Base-by-base conservation (phyloP, 352 stramenopile genomes). In the Peronospora belbahrii region DNA sequence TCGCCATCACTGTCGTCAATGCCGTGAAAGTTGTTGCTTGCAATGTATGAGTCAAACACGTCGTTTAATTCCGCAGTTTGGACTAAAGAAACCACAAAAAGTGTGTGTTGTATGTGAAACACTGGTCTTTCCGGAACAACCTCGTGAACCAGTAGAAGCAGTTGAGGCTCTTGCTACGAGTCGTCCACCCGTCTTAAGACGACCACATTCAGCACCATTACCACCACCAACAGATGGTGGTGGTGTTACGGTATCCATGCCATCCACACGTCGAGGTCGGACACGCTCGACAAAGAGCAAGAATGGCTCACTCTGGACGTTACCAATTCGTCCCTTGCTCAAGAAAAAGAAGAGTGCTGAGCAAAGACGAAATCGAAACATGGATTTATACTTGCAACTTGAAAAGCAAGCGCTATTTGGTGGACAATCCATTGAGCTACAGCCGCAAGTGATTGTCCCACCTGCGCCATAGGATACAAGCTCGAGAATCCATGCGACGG, bases 1-100 rank as follows among this genome's bases (percentile, higher is more conserved):
- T 41, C 75, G 75, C n/a, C 63, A 85, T 43, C 75, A 87, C 56
- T 87, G 75, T 54, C 73, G 73, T 28, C 69, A 79, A 38, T 87
- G 75, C 35, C 63, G 75, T 33, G 58, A 77, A 22, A 83, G 70
- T 48, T 82, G 67, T 50, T 85, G 72, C 52, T 13, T 66, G 33
- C 54, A 67, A 42, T 87, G 75, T 35, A 50, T 74, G 46, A 79
- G 68, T 39, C 30, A 30, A 11, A 59, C 44, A 35, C 65, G 69
- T 10, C 65, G 42, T 2, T 7, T 51, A 3, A 59, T 86, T 30
- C 67, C 69, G 9, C 48, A 42, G 15, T 72, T 65, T 28, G 61
- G 61, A 11, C 46, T 66, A 4, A 2, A 20, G 6, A 78, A 69
- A 19, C 70, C 65, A 20, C 74, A 86, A 48, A 83, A 81, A 50